Percentiles rank a stretch among this genome's conserved stretches.
Conservation (phyloP, 176 grass and related monocot genomes). For the maize (Zea mays) region DNA sequence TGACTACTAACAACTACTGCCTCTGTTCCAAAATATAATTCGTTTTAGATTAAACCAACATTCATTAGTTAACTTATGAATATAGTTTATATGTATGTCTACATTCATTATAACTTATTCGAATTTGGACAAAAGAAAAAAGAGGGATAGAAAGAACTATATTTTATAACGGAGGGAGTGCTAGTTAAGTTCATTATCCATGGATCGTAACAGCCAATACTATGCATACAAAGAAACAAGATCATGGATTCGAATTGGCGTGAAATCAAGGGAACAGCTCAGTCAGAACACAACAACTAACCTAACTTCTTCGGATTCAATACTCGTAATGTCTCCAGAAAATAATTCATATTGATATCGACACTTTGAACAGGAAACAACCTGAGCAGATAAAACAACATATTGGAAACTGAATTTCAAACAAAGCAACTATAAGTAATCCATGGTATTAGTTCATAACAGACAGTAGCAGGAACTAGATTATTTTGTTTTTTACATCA, state of each 20-base stretch:
- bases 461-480: neutral
- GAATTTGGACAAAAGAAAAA: no score
- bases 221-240: constrained; percentile 6
- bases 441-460: neutral
- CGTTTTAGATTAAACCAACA: no score
- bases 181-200: neutral
- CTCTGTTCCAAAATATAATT: no score
- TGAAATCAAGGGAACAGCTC: constrained; percentile 4
- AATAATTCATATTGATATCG: constrained; percentile 88
- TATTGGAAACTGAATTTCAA: constrained; percentile 26
- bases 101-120: no score
- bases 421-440: constrained; percentile 6
- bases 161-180: no score
- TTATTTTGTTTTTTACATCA: neutral
- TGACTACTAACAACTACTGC: constrained; percentile 9
- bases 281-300: constrained; percentile 45
- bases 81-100: no score
- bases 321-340: constrained; percentile 82
- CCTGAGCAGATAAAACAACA: constrained; percentile 53
- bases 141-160: no score
- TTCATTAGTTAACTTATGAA: no score
- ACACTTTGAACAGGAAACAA: constrained; percentile 93
- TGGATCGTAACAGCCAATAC: neutral
- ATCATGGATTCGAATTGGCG: constrained; percentile 1
- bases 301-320: constrained; percentile 93